Base-by-base conservation (phyloP, 495 filamentous ascomycete genomes). In the Neurospora hispaniola region DNA sequence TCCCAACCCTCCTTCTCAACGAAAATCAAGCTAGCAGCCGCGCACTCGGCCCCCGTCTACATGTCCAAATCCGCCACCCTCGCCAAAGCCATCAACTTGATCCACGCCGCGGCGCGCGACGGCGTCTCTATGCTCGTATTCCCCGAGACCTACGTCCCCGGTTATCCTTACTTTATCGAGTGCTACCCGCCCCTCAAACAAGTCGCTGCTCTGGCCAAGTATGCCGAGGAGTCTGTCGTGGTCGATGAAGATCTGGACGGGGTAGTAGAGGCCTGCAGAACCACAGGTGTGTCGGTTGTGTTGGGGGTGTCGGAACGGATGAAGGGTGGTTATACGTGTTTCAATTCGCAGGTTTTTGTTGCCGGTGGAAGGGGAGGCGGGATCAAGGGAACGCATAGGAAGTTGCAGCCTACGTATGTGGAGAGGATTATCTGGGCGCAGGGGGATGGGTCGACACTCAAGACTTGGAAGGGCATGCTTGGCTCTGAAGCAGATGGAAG, bases 371-470 rank as follows among this genome's bases (percentile, higher is more conserved):
- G 23, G 54, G 14, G 27, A 35, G 54, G 85, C 3, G 71, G 76
- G 44, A 78, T 86, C 59, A 77, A 84, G 6, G 82, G 80, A 73
- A 81, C 84, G 39, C 84, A 86, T 74, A 80, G 84, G 42, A 86
- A 86, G 71, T 77, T 86, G 18, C 82, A 85, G 75, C 85, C 84
- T 8, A 86, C 85, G 5, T 86, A 82, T 74, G 81, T 79, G 23
- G 85, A 86, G 72, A 80, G 82, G 14, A 75, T 83, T 12, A 79
- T 85, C 31, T 86, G 84, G 84, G 79, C 78, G 40, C 79, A 83
- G 66, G 85, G 84, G 9, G 77, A 81, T 42, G 84, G 83, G 2
- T 75, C 76, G 44, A 84, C 82, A 4, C 79, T 82, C 1, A 69
- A 74, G 20, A 76, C 73, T 23, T 82, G 71, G 41, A 9, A 69